Evolutionary conservation across 2,329 filamentous ascomycete genomes (phyloP), one percentile per base, ranked within the genome.

Genomic region (Penicillium sp.): DNA sequence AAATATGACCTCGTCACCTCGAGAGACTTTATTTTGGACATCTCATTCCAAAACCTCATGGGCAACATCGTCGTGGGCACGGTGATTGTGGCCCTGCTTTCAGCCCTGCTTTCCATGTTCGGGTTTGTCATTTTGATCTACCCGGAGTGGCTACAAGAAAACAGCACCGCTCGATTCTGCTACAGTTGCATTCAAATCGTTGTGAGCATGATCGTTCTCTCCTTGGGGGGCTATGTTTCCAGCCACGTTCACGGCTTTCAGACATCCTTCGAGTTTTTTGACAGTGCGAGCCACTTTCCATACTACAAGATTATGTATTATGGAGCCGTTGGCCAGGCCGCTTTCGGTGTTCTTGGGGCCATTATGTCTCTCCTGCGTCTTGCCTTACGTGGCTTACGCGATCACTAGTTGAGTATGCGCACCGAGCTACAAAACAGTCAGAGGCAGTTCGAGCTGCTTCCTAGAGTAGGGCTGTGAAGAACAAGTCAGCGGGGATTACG

Each of bases 281-380:
- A 13, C 31, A 32, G 11, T 32, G 31, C 8, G 31, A 13, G 11
- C 8, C 8, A 32, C 11, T 32, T 32, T 32, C 31, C 39, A 40
- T 56, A 56, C 38, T 56, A 54, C 22, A 36, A 47, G 29, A 42
- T 56, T 27, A 56, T 56, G 29, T 50, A 56, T 43, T 53, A 56
- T 47, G 47, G 50, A 32, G 38, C 42, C n/a, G 43, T 52, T 13
- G 14, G 49, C 16, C 31, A 50, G 31, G 49, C 54, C 31, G 31
- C 42, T 32, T 56, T 50, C 31, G 29, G 54, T 40, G 27, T 43
- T 38, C 22, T 53, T 31, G 40, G 49, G 38, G 31, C 34, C 31
- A 56, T 47, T 10, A n/a, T 38, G 8, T 53, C 29, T 29, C 22
- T 53, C 22, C 34, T 50, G 13, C 29, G 34, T 29, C 24, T 54